Evolutionary conservation across 1,284 basidiomycete genomes (phyloP).

Genomic region (Heterobasidion occidentale): DNA sequence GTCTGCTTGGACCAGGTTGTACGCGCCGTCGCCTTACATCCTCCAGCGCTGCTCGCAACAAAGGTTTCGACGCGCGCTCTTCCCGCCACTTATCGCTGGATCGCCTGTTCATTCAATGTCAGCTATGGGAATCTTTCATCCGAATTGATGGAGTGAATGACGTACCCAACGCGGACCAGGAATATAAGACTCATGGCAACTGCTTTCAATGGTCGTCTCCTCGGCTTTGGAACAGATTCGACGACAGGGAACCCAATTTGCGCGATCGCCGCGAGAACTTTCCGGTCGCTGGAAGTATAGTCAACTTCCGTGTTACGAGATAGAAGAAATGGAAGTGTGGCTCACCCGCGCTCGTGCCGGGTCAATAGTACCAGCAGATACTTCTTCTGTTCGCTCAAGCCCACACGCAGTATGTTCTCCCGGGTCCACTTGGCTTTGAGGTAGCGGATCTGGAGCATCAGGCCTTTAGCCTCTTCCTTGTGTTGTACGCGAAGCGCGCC

Average conservation of each 20-base stretch:
- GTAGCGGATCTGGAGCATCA: conserved; percentile 85
- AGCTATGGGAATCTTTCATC: not conserved
- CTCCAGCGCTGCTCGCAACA: conserved; percentile 56
- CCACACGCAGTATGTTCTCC: conserved; percentile 76
- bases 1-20: not conserved
- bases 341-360: conserved; percentile 69
- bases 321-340: conserved; percentile 2
- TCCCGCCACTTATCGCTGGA: conserved; percentile 55
- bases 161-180: conserved; percentile 60
- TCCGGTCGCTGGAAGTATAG: conserved; percentile 52
- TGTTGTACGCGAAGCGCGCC: conserved; percentile 57
- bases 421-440: conserved; percentile 88
- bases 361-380: conserved; percentile 63
- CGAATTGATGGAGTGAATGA: conserved; percentile 12
- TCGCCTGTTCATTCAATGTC: conserved; percentile 29
- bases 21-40: conserved; percentile 53
- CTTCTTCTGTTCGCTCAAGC: conserved; percentile 81
- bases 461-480: conserved; percentile 80
- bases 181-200: conserved; percentile 59
- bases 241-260: conserved; percentile 59
- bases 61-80: conserved; percentile 50
- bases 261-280: conserved; percentile 72
- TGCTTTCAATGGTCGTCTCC: conserved; percentile 46
- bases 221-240: conserved; percentile 21
- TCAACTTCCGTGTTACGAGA: not conserved